Conservation (phyloP, 345 rosid genomes). For the Corchorus olitorius region DNA sequence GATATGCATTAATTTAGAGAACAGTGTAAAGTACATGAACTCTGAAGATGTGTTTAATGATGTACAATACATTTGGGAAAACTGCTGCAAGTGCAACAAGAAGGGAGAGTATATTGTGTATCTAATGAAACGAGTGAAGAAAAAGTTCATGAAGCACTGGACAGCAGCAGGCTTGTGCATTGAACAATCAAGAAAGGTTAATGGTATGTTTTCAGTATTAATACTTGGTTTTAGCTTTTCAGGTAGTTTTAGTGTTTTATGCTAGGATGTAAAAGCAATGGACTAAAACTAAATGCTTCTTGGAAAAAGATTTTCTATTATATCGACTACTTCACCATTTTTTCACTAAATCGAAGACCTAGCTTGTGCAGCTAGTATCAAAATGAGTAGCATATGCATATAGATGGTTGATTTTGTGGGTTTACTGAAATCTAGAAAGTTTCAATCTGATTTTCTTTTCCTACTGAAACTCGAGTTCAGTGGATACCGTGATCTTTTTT, state of each 20-base stretch:
- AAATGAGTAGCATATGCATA: not conserved
- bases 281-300: not conserved
- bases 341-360: not conserved
- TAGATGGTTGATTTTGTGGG: not conserved
- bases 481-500: not conserved
- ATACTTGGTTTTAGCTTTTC: not conserved
- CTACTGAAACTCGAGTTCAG: not conserved
- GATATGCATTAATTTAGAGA: conserved; percentile 55
- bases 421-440: not conserved
- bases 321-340: not conserved
- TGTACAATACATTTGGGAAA: conserved; percentile 62
- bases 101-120: conserved; percentile 68
- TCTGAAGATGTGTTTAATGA: conserved; percentile 56
- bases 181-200: conserved; percentile 32
- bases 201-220: conserved; percentile 28
- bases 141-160: conserved; percentile 69
- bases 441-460: not conserved
- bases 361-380: not conserved
- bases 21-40: conserved; percentile 47
- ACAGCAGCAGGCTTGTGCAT: conserved; percentile 48
- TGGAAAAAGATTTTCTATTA: conserved; percentile 3
- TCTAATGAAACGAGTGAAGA: conserved; percentile 64
- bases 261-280: no score
- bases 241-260: no score
- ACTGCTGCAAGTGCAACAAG: conserved; percentile 54